phyloP scores from a whole-genome alignment of 2,329 filamentous ascomycete genomes.

The Elsinoe arachidis region DNA sequence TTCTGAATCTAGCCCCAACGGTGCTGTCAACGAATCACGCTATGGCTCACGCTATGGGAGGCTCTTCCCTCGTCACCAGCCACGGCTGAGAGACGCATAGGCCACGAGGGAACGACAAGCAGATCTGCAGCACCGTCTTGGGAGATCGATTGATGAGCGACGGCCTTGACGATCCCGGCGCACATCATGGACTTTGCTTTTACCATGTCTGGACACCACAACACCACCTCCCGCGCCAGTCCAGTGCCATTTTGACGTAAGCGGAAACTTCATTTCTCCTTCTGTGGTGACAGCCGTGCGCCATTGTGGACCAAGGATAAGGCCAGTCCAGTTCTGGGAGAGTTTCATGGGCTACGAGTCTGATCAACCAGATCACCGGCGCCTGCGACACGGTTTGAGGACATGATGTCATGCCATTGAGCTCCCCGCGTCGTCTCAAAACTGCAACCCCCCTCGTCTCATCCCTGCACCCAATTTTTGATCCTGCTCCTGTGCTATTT shows the following conservation, averaged over 20 bases:
- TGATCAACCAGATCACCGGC: not conserved
- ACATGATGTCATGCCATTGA: slow-evolving; percentile 2
- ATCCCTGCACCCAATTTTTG: not conserved
- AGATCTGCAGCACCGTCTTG: slow-evolving; percentile 1
- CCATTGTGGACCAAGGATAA: slow-evolving; percentile 1
- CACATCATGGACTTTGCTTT: not conserved
- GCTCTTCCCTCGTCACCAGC: not conserved
- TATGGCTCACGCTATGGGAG: no score
- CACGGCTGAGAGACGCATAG: not conserved
- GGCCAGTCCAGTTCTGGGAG: not conserved
- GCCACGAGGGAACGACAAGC: not conserved
- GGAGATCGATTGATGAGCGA: slow-evolving; percentile 9
- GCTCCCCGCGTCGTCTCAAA: slow-evolving; percentile 8
- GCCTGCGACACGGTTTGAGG: not conserved
- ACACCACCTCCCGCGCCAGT: slow-evolving; percentile 1
- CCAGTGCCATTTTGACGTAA: slow-evolving; percentile 8
- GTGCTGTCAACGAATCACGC: slow-evolving; percentile 1
- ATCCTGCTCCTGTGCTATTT: not conserved
- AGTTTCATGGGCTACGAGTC: not conserved
- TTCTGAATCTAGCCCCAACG: slow-evolving; percentile 12
- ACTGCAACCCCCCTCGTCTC: not conserved
- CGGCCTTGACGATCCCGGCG: slow-evolving; percentile 10
- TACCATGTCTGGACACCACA: slow-evolving; percentile 1
- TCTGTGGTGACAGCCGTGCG: slow-evolving; percentile 4
- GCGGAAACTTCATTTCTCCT: not conserved